Evolutionary conservation across 2,329 filamentous ascomycete genomes (phyloP).

Genomic region (Neodidymelliopsis sp.): DNA sequence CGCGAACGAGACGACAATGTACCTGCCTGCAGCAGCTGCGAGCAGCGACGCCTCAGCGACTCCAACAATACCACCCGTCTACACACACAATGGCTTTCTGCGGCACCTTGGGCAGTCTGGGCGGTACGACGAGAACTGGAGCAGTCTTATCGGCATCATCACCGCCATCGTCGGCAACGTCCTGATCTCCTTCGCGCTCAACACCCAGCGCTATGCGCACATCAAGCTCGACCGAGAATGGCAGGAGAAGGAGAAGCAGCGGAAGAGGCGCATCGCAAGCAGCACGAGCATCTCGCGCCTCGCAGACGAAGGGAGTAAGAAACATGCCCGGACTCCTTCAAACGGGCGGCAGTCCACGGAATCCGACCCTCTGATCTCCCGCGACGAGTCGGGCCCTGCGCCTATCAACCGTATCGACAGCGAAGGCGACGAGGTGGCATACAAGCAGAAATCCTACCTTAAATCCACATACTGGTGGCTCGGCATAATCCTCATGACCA

Average conservation of each 20-base stretch:
- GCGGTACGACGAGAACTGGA: slow-evolving; percentile 66
- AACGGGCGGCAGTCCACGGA: slow-evolving; percentile 10
- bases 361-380: slow-evolving; percentile 5
- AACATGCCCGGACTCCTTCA: background rate
- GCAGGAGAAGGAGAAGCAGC: slow-evolving; percentile 54
- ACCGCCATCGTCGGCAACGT: slow-evolving; percentile 93
- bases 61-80: slow-evolving; percentile 23
- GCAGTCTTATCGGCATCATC: slow-evolving; percentile 90
- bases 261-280: slow-evolving; percentile 35
- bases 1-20: slow-evolving; percentile 8
- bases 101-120: slow-evolving; percentile 20
- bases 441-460: slow-evolving; percentile 75
- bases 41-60: slow-evolving; percentile 27
- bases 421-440: slow-evolving; percentile 39
- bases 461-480: slow-evolving; percentile 96
- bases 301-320: slow-evolving; percentile 40
- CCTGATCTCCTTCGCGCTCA: slow-evolving; percentile 92
- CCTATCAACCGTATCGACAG: background rate
- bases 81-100: slow-evolving; percentile 11
- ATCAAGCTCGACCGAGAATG: slow-evolving; percentile 79
- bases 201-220: slow-evolving; percentile 96
- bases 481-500: slow-evolving; percentile 88
- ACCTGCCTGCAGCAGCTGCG: slow-evolving; percentile 19
- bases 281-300: slow-evolving; percentile 55
- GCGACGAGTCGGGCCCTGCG: background rate